Conservation (phyloP, 2,329 filamentous ascomycete species). For the Fusarium duplospermum region DNA sequence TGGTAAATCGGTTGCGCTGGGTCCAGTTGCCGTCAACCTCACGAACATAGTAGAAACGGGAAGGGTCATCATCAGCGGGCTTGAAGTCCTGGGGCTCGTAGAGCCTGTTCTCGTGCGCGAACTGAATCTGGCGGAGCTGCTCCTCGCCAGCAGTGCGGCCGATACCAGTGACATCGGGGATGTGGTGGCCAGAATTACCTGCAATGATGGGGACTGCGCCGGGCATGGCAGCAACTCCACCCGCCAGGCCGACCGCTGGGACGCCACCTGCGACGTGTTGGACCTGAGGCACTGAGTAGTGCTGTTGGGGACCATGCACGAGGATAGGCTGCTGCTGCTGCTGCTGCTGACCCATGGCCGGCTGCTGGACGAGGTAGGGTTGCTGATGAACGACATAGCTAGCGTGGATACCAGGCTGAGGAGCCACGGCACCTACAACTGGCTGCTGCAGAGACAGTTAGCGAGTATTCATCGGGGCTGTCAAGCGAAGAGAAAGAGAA, state of each 20-base stretch:
- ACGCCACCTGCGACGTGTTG: constrained; percentile 43
- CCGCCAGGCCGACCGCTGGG: constrained; percentile 42
- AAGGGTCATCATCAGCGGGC: constrained; percentile 69
- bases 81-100: constrained; percentile 72
- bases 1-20: constrained; percentile 68
- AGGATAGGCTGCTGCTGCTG: constrained; percentile 43
- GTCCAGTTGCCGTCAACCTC: constrained; percentile 71
- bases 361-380: constrained; percentile 48
- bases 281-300: constrained; percentile 38
- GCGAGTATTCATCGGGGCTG: background rate
- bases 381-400: constrained; percentile 50
- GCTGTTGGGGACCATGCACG: constrained; percentile 45
- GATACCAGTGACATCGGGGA: constrained; percentile 64
- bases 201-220: constrained; percentile 50
- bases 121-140: constrained; percentile 59
- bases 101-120: constrained; percentile 62
- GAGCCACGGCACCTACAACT: constrained; percentile 41
- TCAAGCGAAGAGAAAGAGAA: background rate
- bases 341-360: constrained; percentile 43
- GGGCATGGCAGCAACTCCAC: constrained; percentile 33
- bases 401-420: constrained; percentile 42
- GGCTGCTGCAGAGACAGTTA: constrained; percentile 47
- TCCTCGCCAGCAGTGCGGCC: constrained; percentile 64
- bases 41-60: constrained; percentile 70
- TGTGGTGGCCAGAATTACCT: constrained; percentile 53